phyloP scores from a whole-genome alignment of 2,329 filamentous ascomycete species.

The Fusarium bactridioides region DNA sequence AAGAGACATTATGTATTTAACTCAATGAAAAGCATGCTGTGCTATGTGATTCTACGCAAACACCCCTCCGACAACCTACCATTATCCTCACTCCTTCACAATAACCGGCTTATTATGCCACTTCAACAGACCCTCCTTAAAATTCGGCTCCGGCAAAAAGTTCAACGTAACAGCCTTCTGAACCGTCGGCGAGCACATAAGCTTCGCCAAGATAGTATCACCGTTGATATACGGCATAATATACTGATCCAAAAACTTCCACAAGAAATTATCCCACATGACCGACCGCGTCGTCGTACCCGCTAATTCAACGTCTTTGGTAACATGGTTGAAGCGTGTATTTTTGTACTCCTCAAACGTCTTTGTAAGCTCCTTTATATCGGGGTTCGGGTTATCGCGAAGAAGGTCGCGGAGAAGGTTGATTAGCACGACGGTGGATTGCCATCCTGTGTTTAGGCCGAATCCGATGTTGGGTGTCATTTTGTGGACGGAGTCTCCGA shows the following conservation, averaged over 20 bases:
- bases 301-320: conserved; percentile 12
- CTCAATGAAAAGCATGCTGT: neutral
- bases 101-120: conserved; percentile 17
- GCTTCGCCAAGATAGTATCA: conserved; percentile 18
- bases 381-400: neutral
- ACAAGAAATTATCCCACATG: conserved; percentile 21
- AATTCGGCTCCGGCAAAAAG: conserved; percentile 26
- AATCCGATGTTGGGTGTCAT: conserved; percentile 33
- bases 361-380: neutral
- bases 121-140: conserved; percentile 5
- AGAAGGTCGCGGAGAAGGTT: conserved; percentile 14
- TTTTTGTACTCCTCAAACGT: conserved; percentile 12
- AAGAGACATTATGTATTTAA: neutral
- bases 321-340: neutral
- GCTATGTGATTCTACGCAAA: neutral
- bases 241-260: conserved; percentile 22
- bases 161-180: conserved; percentile 17
- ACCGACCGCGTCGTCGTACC: conserved; percentile 16
- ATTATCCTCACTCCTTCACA: neutral
- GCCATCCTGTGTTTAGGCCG: conserved; percentile 31
- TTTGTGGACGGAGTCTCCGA: conserved; percentile 29
- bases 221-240: conserved; percentile 24
- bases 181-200: conserved; percentile 22
- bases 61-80: accelerated
- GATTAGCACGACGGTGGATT: conserved; percentile 15